phyloP scores from a whole-genome alignment of 192 early-diverging fungal species.

The Haplosporangium gracile region DNA sequence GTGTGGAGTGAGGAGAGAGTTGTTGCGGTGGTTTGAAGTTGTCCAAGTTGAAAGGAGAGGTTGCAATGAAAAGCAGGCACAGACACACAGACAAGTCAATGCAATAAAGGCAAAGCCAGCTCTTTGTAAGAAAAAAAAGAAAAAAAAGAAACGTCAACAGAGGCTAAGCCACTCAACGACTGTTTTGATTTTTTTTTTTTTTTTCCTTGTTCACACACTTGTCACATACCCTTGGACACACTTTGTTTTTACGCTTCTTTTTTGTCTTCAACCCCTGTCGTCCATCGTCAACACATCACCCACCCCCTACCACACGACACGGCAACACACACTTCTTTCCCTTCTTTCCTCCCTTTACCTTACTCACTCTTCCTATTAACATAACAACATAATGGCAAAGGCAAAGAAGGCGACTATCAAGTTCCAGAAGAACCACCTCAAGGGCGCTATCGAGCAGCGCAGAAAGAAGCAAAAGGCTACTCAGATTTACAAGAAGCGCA shows the following conservation, averaged over 20 bases:
- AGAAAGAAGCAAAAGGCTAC: slow-evolving; percentile 70
- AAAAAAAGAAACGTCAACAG: slow-evolving; percentile 26
- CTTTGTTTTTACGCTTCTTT: not conserved
- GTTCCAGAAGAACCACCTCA: slow-evolving; percentile 84
- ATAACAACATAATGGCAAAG: slow-evolving; percentile 63
- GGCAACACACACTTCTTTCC: too few relatives aligned
- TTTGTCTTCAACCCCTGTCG: not conserved
- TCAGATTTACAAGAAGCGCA: slow-evolving; percentile 68
- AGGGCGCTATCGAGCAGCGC: slow-evolving; percentile 72
- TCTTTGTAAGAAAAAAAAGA: not conserved
- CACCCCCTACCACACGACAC: not conserved
- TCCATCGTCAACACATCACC: not conserved
- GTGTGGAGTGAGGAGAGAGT: not conserved
- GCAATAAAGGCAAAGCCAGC: not conserved
- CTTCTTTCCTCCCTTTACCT: not conserved
- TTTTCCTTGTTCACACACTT: not conserved
- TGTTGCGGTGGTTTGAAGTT: not conserved
- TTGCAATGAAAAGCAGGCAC: not conserved
- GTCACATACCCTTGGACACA: not conserved
- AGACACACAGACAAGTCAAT: not conserved
- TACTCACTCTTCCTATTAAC: not conserved
- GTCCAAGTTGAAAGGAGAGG: not conserved
- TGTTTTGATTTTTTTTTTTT: slow-evolving; percentile 26
- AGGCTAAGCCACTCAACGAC: slow-evolving; percentile 13
- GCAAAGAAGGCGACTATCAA: slow-evolving; percentile 81